Evolutionary conservation across 2,329 filamentous ascomycete genomes (phyloP), one percentile per base, ranked within the genome.

Genomic region (Sclerotinia borealis): DNA sequence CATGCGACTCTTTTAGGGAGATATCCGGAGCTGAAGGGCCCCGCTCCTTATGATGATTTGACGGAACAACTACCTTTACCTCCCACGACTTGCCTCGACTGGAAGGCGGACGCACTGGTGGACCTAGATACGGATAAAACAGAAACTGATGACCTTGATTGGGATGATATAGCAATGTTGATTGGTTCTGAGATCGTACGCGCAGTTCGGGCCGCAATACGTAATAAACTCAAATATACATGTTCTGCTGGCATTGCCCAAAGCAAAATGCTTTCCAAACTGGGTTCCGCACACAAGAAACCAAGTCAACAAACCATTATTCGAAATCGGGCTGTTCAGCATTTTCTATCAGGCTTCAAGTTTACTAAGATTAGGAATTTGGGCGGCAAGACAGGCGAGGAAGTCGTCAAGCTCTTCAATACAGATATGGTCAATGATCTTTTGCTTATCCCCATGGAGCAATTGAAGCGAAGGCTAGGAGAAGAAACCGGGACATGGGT

Each of bases 221-320:
- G 82, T 68, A 82, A 89, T 51, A 81, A 83, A 67, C 78, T 98
- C 59, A 84, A 86, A 61, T 99, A 97, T 74, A 98, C 93, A 4
- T 97, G 93, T 76, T 96, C 93, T 8, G 93, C 86, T 0, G 95
- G 95, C 8, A 81, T 99, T 67, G 90, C 92, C 36, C 85, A 84
- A 68, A 99, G 97, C 79, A 99, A 98, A 77, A 92, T 97, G 84
- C 81, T 99, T 65, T 92, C 93, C 66, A 99, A 99, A 78, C 79
- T 99, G 63, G 95, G 93, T 36, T 96, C 92, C 29, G 92, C 85
- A 8, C 87, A 93, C 78, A 93, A 92, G 77, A 99, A 99, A 76
- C 95, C 95, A 39, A 95, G 97, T 73, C 85, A 89, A 69, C 95
- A 99, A 77, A 98, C 93, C 0, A 85, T 98, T n/a, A 87, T 99